phyloP scores from a whole-genome alignment of 176 grass and related monocot species.

The Ampelocalamus luodianensis region DNA sequence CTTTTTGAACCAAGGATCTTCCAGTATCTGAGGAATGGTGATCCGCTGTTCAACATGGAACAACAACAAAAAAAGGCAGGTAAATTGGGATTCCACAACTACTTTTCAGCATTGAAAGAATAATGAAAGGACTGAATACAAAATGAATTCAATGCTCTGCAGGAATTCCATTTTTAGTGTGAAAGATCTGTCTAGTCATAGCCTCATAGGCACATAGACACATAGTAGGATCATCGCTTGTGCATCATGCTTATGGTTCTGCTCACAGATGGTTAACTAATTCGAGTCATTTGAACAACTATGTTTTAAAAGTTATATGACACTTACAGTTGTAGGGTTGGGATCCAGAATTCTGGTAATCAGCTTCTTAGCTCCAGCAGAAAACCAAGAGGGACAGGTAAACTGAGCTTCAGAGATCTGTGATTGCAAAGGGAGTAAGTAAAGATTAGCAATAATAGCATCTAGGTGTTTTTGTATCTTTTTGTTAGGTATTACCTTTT shows the following conservation, averaged over 20 bases:
- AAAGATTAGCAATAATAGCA: neutral
- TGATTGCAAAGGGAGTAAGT: slow-evolving; percentile 32
- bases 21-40: slow-evolving; percentile 84
- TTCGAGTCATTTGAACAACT: neutral
- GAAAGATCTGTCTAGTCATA: neutral
- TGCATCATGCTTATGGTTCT: neutral
- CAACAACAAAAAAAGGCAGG: slow-evolving; percentile 10
- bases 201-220: neutral
- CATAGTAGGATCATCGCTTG: neutral
- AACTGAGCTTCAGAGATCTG: slow-evolving; percentile 89
- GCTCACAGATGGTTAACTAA: neutral
- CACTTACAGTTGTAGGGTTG: slow-evolving; percentile 81
- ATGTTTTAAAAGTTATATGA: slow-evolving; percentile 22
- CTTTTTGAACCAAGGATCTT: slow-evolving; percentile 98
- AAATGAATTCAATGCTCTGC: neutral
- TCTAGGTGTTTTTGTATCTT: slow-evolving; percentile 13
- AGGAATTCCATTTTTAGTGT: slow-evolving; percentile 4
- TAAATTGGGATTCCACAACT: slow-evolving; percentile 38
- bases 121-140: neutral
- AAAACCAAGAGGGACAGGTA: slow-evolving; percentile 91
- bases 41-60: slow-evolving; percentile 62
- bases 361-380: slow-evolving; percentile 80
- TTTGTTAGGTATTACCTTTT: slow-evolving; percentile 61
- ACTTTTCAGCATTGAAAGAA: neutral
- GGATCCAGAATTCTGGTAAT: slow-evolving; percentile 85